Base-by-base conservation (phyloP, 768 basidiomycete genomes). In the Leccinum subtestaceum region DNA sequence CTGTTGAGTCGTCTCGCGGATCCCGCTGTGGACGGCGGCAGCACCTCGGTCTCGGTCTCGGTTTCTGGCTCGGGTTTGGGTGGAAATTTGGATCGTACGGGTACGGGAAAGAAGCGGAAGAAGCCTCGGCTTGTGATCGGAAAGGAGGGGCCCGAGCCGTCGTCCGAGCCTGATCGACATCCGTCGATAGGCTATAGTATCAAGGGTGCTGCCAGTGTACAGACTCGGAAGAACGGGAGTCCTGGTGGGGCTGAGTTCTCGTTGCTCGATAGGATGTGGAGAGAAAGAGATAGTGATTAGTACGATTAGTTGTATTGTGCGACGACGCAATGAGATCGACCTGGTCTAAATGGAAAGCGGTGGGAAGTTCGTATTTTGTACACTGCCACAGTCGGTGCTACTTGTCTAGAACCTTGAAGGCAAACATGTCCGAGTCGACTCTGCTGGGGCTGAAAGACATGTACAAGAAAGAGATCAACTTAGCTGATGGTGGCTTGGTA, bases 101-200 rank as follows among this genome's bases (percentile, higher is more conserved):
- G 60, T 38, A 5, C 45, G 8, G 68, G 50, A 43, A 70, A 53
- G 51, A 67, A 8, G 52, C 62, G 65, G 47, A 63, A 34, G 48
- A 72, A 63, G 40, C 62, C 43, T 19, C n/a, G 5, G 43, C 43
- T 45, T 19, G 19, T 19, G 19, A 12, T 45, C 43, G 43, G 43
- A 19, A 45, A 45, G 43, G 43, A 45, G 43, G 43, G 67, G 21
- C 5, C 40, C n/a, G 67, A 63, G 49, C 59, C 49, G 31, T 67
- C 69, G 45, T 61, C 66, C 45, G 71, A 73, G 49, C 66, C 66
- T 55, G 72, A 76, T 65, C 71, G 68, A 58, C 65, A 64, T 62
- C 76, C 77, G 11, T 66, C 69, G 45, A 75, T 73, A n/a, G 82
- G 80, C 43, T 79, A 71, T 61, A 83, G 80, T 62, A 84, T 84